phyloP scores from a whole-genome alignment of 305 asterid species.

The Withania somnifera region DNA sequence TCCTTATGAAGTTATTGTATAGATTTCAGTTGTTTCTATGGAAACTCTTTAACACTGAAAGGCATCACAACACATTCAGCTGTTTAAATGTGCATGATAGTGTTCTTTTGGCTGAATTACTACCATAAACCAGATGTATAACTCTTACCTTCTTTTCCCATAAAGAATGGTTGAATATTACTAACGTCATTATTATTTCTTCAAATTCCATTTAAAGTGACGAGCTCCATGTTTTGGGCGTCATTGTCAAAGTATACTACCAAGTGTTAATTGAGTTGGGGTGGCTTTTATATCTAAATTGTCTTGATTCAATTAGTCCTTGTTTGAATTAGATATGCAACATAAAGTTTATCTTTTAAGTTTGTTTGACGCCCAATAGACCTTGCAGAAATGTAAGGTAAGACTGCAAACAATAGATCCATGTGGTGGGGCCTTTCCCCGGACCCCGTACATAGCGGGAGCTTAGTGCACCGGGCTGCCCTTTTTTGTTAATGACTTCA shows the following conservation, averaged over 20 bases:
- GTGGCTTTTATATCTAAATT: not conserved
- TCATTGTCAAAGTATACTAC: not conserved
- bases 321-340: not conserved
- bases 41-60: not conserved
- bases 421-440: too few species aligned
- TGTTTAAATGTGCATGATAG: not conserved
- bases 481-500: not conserved
- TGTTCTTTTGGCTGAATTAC: not conserved
- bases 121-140: not conserved
- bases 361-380: not conserved
- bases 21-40: not conserved
- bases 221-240: not conserved
- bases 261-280: not conserved
- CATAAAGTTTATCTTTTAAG: not conserved
- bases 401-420: too few species aligned
- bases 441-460: too few species aligned
- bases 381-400: too few species aligned
- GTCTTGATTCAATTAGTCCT: not conserved
- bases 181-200: not conserved
- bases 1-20: not conserved
- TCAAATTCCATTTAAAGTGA: not conserved
- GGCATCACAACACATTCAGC: not conserved
- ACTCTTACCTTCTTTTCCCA: not conserved
- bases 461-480: too few species aligned
- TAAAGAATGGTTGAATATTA: not conserved